Conservation (phyloP, 495 filamentous ascomycete genomes). For the Podospora appendiculata region DNA sequence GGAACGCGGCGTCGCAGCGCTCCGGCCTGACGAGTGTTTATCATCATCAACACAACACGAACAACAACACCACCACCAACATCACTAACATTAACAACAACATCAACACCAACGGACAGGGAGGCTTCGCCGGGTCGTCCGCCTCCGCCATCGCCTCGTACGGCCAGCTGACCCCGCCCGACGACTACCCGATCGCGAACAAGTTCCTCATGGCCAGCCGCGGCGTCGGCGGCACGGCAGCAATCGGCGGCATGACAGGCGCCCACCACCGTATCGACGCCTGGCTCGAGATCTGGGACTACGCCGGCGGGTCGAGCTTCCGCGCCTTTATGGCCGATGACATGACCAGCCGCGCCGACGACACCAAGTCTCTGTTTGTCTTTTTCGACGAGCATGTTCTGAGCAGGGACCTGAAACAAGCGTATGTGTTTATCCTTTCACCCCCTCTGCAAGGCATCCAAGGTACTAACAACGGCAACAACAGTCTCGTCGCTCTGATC, state of each 20-base stretch:
- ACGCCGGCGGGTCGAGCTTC: slow-evolving; percentile 71
- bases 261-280: slow-evolving; percentile 24
- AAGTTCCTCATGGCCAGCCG: slow-evolving; percentile 9
- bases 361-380: slow-evolving; percentile 70
- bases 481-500: slow-evolving; percentile 80
- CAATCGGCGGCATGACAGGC: slow-evolving; percentile 1
- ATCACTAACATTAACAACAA: neutral
- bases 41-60: slow-evolving; percentile 6
- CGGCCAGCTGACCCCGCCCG: slow-evolving; percentile 34
- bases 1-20: slow-evolving; percentile 62
- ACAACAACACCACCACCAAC: slow-evolving; percentile 2
- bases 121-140: slow-evolving; percentile 12
- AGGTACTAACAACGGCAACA: slow-evolving; percentile 9
- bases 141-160: slow-evolving; percentile 3
- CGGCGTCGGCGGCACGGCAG: slow-evolving; percentile 1
- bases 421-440: slow-evolving; percentile 52
- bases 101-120: slow-evolving; percentile 10
- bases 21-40: slow-evolving; percentile 66
- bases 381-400: slow-evolving; percentile 71
- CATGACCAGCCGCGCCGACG: slow-evolving; percentile 17
- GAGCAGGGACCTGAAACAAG: slow-evolving; percentile 73
- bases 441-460: neutral
- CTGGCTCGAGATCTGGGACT: slow-evolving; percentile 84
- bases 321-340: slow-evolving; percentile 69
- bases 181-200: slow-evolving; percentile 25